Conservation (phyloP, 2,329 filamentous ascomycete species). For the Stachybotrys chartarum region DNA sequence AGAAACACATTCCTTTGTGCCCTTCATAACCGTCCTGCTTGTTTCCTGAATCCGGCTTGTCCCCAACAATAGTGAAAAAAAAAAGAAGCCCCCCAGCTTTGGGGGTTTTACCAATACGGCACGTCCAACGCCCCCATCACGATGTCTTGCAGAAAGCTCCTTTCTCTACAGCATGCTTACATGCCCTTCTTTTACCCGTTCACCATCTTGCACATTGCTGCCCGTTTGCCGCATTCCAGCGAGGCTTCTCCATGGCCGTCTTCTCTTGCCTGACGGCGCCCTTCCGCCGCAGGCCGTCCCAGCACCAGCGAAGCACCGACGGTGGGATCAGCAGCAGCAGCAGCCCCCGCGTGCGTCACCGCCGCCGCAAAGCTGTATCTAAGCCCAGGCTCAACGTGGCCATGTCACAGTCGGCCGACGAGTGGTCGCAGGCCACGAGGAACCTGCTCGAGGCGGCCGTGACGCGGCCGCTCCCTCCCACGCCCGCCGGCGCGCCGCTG, state of each 20-base stretch:
- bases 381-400: not conserved
- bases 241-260: not conserved
- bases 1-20: too few species aligned
- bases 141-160: not conserved
- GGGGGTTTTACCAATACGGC: too few species aligned
- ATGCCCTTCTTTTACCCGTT: not conserved
- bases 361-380: not conserved
- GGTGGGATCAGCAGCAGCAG: not conserved
- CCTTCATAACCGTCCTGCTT: too few species aligned
- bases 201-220: conserved; percentile 3
- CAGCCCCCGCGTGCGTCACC: not conserved
- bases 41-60: too few species aligned
- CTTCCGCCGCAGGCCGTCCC: not conserved
- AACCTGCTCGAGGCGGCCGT: not conserved
- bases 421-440: not conserved
- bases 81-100: too few species aligned
- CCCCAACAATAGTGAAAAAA: too few species aligned
- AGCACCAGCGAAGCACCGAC: not conserved
- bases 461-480: not conserved
- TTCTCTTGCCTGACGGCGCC: not conserved
- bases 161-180: not conserved
- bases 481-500: not conserved
- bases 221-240: not conserved
- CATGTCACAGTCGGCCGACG: not conserved
- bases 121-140: too few species aligned